phyloP scores from a whole-genome alignment of 768 basidiomycete genomes.

The Epithele typhae region DNA sequence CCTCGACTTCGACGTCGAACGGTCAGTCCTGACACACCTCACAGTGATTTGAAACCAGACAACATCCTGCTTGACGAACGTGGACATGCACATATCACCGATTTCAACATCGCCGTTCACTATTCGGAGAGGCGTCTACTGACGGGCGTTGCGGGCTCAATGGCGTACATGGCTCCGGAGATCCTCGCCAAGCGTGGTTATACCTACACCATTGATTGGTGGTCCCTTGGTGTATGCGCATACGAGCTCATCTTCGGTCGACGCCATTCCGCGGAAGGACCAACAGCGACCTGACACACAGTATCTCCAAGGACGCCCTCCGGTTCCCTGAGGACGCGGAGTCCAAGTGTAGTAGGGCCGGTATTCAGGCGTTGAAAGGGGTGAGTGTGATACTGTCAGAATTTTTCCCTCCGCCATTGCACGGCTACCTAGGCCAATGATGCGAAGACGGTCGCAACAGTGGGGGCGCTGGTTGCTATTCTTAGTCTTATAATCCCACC shows the following conservation, averaged over 20 bases:
- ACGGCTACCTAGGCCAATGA: too few relatives aligned
- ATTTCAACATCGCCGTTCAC: constrained; percentile 99
- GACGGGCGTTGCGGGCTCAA: constrained; percentile 93
- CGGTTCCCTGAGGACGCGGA: constrained; percentile 90
- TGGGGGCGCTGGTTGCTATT: too few relatives aligned
- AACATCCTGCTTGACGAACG: constrained; percentile 95
- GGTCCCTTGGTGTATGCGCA: constrained; percentile 92
- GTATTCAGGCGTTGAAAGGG: constrained; percentile 74
- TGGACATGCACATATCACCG: constrained; percentile 94
- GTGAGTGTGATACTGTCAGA: too few relatives aligned
- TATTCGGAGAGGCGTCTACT: constrained; percentile 80
- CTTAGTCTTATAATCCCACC: not conserved
- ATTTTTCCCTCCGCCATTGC: constrained; percentile 2
- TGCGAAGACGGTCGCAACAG: too few relatives aligned
- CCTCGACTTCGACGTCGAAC: too few relatives aligned
- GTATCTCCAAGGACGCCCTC: constrained; percentile 83
- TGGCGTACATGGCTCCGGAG: constrained; percentile 98
- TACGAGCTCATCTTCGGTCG: constrained; percentile 92
- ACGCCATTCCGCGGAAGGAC: constrained; percentile 92
- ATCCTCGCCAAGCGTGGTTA: constrained; percentile 93
- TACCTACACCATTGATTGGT: constrained; percentile 93
- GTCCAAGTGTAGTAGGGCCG: constrained; percentile 68
- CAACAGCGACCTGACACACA: constrained; percentile 87
- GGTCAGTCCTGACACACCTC: constrained; percentile 10
- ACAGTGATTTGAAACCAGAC: constrained; percentile 93